Evolutionary conservation across 305 asterid genomes (phyloP), one percentile per base, ranked within the genome.

Genomic region (Plantago lanceolata): DNA sequence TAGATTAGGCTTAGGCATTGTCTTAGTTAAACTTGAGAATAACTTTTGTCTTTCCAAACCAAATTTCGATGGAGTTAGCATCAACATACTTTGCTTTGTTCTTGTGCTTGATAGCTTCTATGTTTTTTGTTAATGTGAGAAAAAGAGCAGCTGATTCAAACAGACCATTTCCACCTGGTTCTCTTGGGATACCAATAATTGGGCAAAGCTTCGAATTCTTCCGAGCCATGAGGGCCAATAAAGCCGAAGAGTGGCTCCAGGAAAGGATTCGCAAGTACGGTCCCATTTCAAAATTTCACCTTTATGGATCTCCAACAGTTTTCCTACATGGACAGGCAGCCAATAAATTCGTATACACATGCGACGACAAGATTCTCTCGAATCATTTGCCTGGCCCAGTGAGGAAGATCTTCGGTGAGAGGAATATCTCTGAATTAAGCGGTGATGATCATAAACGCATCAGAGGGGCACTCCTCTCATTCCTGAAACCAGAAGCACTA

Each of bases 401-500:
- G 7, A 69, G 75, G 43, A 65, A 67, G 52, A 21, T 76, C 2
- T 15, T 50, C 3, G 75, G 75, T 7, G 72, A 68, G 52, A 61
- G 69, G 37, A 72, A 72, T 51, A 48, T 76, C 9, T 50, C 72
- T 24, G 77, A 76, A 51, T 37, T 76, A 18, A 72, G 64, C 17
- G 68, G 72, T 1, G 61, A 61, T 13, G 73, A 68, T 57, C 77
- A 76, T 51, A 72, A 31, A 45, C 74, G 75, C 3, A 71, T 76
- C 4, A 65, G 75, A 50, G 72, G 49, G 20, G 81, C 81, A 5
- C 64, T 76, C 8, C 64, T 68, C 37, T 59, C 77, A 2, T 76
- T 76, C 49, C 68, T 68, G 71, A 76, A 72, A 69, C 81, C 75
- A 0, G 77, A 76, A 20, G 57, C 52, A 5, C 48, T 69, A 37